Conservation (phyloP, 228 moss, liverwort and hornwort genomes). For the Sphagnum fallax region DNA sequence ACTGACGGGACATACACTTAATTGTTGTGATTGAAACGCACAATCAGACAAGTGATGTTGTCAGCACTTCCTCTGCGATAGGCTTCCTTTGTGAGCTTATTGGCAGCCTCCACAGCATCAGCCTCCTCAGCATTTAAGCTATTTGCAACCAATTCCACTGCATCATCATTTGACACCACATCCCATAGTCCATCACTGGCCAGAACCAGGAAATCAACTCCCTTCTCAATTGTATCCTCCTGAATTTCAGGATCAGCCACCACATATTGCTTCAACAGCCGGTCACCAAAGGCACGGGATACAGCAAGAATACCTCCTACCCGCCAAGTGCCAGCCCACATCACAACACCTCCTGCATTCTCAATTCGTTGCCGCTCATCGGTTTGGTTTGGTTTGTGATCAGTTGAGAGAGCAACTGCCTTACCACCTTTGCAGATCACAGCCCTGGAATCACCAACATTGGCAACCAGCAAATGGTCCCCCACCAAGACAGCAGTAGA, state of each 20-base stretch:
- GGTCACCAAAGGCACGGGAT: slow-evolving; percentile 77
- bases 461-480: slow-evolving; percentile 82
- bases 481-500: slow-evolving; percentile 94
- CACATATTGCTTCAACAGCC: slow-evolving; percentile 79
- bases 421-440: slow-evolving; percentile 73
- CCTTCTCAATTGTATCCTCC: slow-evolving; percentile 56
- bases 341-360: slow-evolving; percentile 51
- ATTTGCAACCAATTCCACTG: neutral
- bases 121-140: neutral
- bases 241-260: slow-evolving; percentile 82
- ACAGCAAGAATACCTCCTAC: slow-evolving; percentile 83
- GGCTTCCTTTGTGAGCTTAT: too few species aligned
- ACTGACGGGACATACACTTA: too few species aligned
- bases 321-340: slow-evolving; percentile 81
- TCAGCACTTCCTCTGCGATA: too few species aligned
- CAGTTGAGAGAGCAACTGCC: slow-evolving; percentile 68
- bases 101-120: too few species aligned
- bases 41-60: too few species aligned
- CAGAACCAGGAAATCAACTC: slow-evolving; percentile 82
- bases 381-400: slow-evolving; percentile 71
- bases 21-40: too few species aligned
- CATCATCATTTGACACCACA: slow-evolving; percentile 85
- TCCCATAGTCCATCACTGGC: slow-evolving; percentile 98
- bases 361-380: slow-evolving; percentile 90
- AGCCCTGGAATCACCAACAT: slow-evolving; percentile 96